Evolutionary conservation across 495 filamentous ascomycete species (phyloP), one percentile per base, ranked within the genome.

Genomic region (Xylaria acuta): DNA sequence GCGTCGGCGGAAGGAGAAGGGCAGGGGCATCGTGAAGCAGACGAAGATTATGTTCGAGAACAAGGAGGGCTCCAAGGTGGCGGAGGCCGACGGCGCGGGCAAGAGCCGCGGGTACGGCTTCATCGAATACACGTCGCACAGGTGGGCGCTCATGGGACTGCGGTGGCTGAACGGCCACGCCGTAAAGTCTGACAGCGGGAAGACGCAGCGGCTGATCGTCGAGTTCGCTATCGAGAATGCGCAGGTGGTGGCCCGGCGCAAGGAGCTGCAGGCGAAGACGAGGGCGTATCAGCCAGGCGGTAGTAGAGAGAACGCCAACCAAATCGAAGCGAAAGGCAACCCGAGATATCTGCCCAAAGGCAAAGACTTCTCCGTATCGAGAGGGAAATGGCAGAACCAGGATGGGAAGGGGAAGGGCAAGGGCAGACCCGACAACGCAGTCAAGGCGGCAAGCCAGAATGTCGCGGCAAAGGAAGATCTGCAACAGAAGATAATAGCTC

Each of bases 201-300:
- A 87, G 78, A 85, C 83, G 66, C 82, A 83, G 63, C 85, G 95
- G 18, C 81, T 98, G 62, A 93, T 99, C 80, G 95, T 95, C 45
- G 96, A 99, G 79, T 99, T 99, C 83, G 95, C 96, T 16, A 97
- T 99, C 78, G 96, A 99, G 81, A 99, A 99, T 75, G 94, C 93
- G 7, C 93, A 97, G 76, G 96, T 99, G 5, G 92, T 99, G 45
- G 85, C 87, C 70, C 85, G 96, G 69, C 84, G 96, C 32, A 89
- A 87, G 73, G 92, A 95, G 72, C 84, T 86, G 30, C 91, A 97
- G 78, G 85, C 84, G 63, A 94, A 89, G 79, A 84, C 86, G 22
- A 78, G 86, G 60, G 67, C 60, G 12, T 38, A 40, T 41, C 40
- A 47, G 20, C 36, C 30, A 51, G 40, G 45, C 8, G 22, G 40